Evolutionary conservation across 2,329 filamentous ascomycete species (phyloP), one percentile per base, ranked within the genome.

Genomic region (Sporothrix mexicana): DNA sequence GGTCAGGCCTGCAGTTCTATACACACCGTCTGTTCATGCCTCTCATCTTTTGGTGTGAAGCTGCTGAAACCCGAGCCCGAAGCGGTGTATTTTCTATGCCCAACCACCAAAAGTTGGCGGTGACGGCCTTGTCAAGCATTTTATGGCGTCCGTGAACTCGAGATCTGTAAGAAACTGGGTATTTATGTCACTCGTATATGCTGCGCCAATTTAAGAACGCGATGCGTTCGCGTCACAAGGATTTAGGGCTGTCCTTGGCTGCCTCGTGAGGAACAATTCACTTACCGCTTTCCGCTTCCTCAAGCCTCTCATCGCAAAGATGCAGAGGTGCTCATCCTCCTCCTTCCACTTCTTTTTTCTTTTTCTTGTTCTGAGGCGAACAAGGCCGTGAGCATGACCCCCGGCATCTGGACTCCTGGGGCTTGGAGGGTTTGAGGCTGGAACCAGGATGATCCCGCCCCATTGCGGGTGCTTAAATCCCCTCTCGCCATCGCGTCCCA

Each of bases 381-480:
- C 66, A 36, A 20, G 36, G 59, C 43, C 45, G n/a, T 17, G 64
- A 7, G 43, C 45, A 36, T 36, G 64, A 7, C 20, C 20, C n/a
- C 25, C 13, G 64, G 45, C 13, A 20, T 36, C 30, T 36, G 30
- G 30, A 36, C 30, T 36, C 30, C n/a, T n/a, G 61, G 41, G 61
- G 20, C 20, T 25, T 36, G 30, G 61, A n/a, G 41, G 61, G 41
- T 66, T 66, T 66, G 61, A 66, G 61, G 61, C 64, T 67, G 64
- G 64, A 51, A 67, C 64, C 20, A 36, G 64, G 64, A 10, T 49
- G 45, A 43, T n/a, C 66, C 49, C 12, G 66, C 49, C 49, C 49
- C 30, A 53, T 69, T 41, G 30, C 30, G 17, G 25, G 25, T 43
- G 66, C 49, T 55, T 23, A 45, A 20, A 36, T 36, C 30, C 25